Base-by-base conservation (phyloP, 2,329 filamentous ascomycete species). In the Macrophomina pseudophaseolina region DNA sequence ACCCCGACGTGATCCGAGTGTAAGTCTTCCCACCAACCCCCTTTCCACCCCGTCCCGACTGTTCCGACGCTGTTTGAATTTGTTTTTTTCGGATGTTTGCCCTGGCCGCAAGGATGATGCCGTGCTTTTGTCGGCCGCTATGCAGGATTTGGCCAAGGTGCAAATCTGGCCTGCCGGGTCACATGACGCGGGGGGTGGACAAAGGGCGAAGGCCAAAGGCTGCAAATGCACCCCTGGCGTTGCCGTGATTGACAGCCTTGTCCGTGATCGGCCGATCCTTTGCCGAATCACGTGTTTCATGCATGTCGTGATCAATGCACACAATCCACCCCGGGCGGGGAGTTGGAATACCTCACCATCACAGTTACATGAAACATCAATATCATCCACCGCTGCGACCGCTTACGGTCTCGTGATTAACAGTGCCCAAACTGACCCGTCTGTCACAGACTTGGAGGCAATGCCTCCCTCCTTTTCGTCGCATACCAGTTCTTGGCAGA, bases 401-500 rank as follows among this genome's bases (percentile, higher is more conserved):
- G 23, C 9, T 33, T n/a, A 42, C 42, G 58, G 42, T 38, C 14
- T n/a, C 7, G 44, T 62, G 58, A 28, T 49, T 59, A 32, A 7
- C 3, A 18, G 32, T 49, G 33, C 53, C 11, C 23, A 35, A 46
- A 66, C 64, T 66, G 53, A 59, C 53, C 44, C 44, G 40, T 66
- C 52, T 33, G 33, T 59, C 35, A 28, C 64, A 69, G 68, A 52
- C 54, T 79, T 65, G 75, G 76, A 18, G 72, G 77, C 68, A 74
- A 78, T 63, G 76, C 75, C 67, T 70, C 73, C 59, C 81, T 84
- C 58, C 68, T 84, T 56, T 81, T 80, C 69, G 69, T 82, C 44
- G 81, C 79, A 70, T 82, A 83, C 70, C 80, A 82, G 68, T 83
- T 85, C 71, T 72, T 85, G 65, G 77, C 82, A 56, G 83, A 85